phyloP scores from a whole-genome alignment of 306 rosid genomes.

The Prunus mongolica region DNA sequence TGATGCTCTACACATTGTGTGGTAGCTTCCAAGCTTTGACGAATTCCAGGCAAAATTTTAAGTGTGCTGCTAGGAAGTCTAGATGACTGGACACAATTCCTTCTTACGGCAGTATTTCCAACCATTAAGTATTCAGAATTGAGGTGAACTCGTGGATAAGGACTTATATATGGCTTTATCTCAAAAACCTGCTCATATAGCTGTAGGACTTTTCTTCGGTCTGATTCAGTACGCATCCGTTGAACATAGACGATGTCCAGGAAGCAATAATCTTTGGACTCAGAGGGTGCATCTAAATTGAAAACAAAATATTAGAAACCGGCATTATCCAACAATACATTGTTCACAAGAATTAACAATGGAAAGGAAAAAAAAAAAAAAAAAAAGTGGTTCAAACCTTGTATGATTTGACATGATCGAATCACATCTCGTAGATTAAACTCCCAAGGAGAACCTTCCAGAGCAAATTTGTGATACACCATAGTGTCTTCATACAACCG shows the following conservation, averaged over 20 bases:
- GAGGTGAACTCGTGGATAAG: slow-evolving; percentile 68
- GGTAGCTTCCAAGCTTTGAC: slow-evolving; percentile 83
- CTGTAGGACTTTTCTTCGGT: slow-evolving; percentile 67
- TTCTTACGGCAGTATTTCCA: slow-evolving; percentile 59
- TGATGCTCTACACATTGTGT: slow-evolving; percentile 70
- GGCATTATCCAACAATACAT: background rate
- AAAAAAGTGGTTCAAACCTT: slow-evolving; percentile 42
- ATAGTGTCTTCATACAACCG: slow-evolving; percentile 75
- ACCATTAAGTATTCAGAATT: slow-evolving; percentile 45
- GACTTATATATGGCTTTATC: slow-evolving; percentile 57
- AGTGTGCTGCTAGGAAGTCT: slow-evolving; percentile 37
- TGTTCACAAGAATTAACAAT: background rate
- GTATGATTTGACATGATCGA: slow-evolving; percentile 83
- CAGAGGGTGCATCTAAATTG: slow-evolving; percentile 46
- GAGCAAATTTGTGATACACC: slow-evolving; percentile 67
- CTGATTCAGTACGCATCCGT: slow-evolving; percentile 84
- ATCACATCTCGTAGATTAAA: slow-evolving; percentile 91
- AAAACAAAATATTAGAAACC: slow-evolving; percentile 25
- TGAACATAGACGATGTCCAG: slow-evolving; percentile 75
- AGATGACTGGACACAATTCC: slow-evolving; percentile 43
- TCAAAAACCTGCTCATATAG: slow-evolving; percentile 65
- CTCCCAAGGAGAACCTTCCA: slow-evolving; percentile 95
- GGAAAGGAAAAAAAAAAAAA: background rate
- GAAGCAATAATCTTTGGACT: slow-evolving; percentile 51
- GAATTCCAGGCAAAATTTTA: slow-evolving; percentile 60